phyloP scores from a whole-genome alignment of 169 alveolate genomes.

The Plasmodium berghei region DNA sequence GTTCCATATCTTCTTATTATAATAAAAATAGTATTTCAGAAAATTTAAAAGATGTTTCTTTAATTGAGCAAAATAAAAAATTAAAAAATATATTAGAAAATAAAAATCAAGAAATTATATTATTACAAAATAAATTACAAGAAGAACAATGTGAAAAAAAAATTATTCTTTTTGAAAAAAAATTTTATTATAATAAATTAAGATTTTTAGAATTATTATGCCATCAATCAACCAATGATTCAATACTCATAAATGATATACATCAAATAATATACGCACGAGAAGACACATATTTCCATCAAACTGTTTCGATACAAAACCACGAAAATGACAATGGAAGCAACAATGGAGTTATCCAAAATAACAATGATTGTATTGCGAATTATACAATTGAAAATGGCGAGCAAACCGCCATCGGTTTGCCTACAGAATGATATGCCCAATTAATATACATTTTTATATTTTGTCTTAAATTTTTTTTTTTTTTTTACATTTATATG shows the following conservation, averaged over 20 bases:
- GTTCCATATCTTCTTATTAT: constrained; percentile 30
- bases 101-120: constrained; percentile 77
- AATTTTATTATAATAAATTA: constrained; percentile 93
- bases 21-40: constrained; percentile 18
- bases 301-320: constrained; percentile 23
- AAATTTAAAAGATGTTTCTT: constrained; percentile 19
- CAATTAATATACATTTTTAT: no score
- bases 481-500: no score
- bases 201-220: constrained; percentile 92
- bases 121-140: constrained; percentile 81
- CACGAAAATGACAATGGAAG: not conserved
- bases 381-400: not conserved
- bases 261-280: constrained; percentile 73
- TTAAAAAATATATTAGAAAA: constrained; percentile 68
- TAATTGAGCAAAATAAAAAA: constrained; percentile 54
- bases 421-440: not conserved
- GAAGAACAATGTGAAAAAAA: constrained; percentile 87
- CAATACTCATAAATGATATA: constrained; percentile 32
- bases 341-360: not conserved
- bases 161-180: constrained; percentile 91
- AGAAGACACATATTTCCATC: constrained; percentile 67
- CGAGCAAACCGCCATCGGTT: not conserved
- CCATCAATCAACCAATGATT: constrained; percentile 83
- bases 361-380: not conserved
- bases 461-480: no score